These are phyloP conservation scores for Chlorencoelia australis DNA, from an alignment of 2,329 filamentous ascomycete genomes.

Conservation along the genomic window DNA sequence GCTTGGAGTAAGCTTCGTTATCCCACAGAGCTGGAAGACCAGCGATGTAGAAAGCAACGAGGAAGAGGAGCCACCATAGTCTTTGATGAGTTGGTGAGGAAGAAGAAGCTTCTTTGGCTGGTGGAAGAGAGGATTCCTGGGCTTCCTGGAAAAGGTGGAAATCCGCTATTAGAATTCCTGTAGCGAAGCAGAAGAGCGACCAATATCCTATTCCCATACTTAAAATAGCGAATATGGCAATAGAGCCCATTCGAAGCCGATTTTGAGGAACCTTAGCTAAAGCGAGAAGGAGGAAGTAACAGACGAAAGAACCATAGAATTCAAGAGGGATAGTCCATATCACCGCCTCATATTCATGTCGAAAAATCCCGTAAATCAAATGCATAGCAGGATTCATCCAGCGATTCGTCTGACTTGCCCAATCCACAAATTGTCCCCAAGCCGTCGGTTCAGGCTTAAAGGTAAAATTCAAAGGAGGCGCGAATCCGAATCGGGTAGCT, in stretches of 20 bases:
- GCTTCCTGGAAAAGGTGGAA: constrained; percentile 16
- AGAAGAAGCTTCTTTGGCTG: constrained; percentile 2
- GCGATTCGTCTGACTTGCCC: constrained; percentile 15
- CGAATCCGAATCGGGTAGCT: constrained; percentile 15
- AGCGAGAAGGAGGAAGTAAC: constrained; percentile 15
- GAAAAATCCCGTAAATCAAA: too few relatives aligned
- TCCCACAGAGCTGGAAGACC: constrained; percentile 14
- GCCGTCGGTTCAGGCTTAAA: constrained; percentile 22
- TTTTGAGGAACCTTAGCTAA: constrained; percentile 10
- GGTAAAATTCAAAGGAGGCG: constrained; percentile 26
- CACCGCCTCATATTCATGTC: too few relatives aligned
- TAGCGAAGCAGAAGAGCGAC: constrained; percentile 19
- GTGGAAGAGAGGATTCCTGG: too few relatives aligned
- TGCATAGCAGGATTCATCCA: constrained; percentile 17
- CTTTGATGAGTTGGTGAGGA: neutral
- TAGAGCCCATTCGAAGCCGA: constrained; percentile 10
- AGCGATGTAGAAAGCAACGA: constrained; percentile 15
- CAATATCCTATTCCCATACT: constrained; percentile 15
- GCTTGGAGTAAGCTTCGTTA: constrained; percentile 9
- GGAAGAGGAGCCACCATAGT: constrained; percentile 10
- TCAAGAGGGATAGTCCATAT: constrained; percentile 41
- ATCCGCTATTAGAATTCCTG: constrained; percentile 19
- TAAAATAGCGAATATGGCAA: constrained; percentile 9
- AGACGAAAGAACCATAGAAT: constrained; percentile 33
- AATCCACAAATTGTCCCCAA: constrained; percentile 15